Conservation (phyloP, 345 rosid species). For the Passiflora organensis region DNA sequence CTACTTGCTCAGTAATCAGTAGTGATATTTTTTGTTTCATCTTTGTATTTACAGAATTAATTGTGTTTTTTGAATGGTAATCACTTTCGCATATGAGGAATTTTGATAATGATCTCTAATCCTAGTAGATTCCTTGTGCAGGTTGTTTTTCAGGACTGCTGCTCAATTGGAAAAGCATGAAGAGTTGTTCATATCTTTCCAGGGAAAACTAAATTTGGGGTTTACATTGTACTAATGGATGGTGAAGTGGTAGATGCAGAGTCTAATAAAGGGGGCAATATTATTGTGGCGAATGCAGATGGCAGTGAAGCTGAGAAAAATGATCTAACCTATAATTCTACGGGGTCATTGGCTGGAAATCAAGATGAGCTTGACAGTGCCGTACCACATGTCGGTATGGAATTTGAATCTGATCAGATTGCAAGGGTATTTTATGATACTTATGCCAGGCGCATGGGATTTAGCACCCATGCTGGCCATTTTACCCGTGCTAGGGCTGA, state of each 20-base stretch:
- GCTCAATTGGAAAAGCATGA: constrained; percentile 14
- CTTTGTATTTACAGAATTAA: too few relatives aligned
- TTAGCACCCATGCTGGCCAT: constrained; percentile 47
- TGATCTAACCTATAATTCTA: constrained; percentile 19
- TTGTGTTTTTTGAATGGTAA: too few relatives aligned
- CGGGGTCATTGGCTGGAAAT: constrained; percentile 17
- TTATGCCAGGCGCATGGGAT: constrained; percentile 46
- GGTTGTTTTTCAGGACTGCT: not conserved
- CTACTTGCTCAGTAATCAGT: too few relatives aligned
- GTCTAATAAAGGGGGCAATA: constrained; percentile 18
- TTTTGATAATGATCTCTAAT: too few relatives aligned
- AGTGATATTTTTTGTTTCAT: too few relatives aligned
- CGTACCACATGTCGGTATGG: constrained; percentile 48
- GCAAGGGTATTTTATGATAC: constrained; percentile 46
- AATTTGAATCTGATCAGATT: constrained; percentile 49
- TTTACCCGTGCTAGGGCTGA: constrained; percentile 50
- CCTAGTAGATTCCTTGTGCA: constrained; percentile 2
- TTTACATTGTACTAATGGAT: constrained; percentile 22
- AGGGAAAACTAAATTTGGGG: not conserved
- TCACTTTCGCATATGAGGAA: too few relatives aligned
- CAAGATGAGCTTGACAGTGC: constrained; percentile 24
- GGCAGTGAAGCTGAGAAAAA: constrained; percentile 14
- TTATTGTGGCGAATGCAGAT: constrained; percentile 7
- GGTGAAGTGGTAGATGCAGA: constrained; percentile 30
- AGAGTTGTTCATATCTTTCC: constrained; percentile 8